Percentiles rank a stretch among this genome's conserved stretches.
These are phyloP conservation scores for Botryotinia narcissicola DNA, from an alignment of 2,329 filamentous ascomycete species.

Conservation along the genomic window DNA sequence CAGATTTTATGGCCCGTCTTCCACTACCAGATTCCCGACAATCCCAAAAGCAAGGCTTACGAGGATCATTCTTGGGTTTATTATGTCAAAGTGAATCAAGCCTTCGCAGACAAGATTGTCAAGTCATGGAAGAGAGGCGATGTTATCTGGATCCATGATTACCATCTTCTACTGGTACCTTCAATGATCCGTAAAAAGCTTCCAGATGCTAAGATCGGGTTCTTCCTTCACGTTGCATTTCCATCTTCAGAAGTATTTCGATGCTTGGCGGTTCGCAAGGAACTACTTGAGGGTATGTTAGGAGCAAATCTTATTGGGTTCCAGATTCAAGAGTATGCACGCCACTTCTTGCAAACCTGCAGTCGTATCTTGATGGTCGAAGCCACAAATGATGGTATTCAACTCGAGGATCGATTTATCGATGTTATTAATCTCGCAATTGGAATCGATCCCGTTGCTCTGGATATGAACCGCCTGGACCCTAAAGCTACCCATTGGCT, in stretches of 20 bases:
- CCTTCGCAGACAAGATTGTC: conserved; percentile 86
- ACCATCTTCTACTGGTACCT: conserved; percentile 86
- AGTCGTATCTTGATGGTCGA: conserved; percentile 88
- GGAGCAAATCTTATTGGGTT: conserved; percentile 92
- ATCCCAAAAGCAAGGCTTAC: conserved; percentile 97
- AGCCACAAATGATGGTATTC: conserved; percentile 81
- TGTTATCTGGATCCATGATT: conserved; percentile 93
- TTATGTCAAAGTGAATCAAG: conserved; percentile 89
- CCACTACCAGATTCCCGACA: conserved; percentile 96
- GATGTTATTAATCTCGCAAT: conserved; percentile 84
- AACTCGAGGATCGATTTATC: conserved; percentile 89
- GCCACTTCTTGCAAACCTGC: conserved; percentile 94
- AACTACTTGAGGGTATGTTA: conserved; percentile 87
- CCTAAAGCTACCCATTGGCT: conserved; percentile 77
- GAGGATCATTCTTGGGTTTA: conserved; percentile 96
- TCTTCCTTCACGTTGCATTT: conserved; percentile 94
- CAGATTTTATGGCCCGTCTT: conserved; percentile 97
- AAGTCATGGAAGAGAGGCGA: conserved; percentile 93
- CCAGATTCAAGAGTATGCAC: conserved; percentile 88
- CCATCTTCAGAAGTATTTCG: conserved; percentile 95
- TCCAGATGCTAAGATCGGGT: conserved; percentile 91
- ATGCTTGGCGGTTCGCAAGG: conserved; percentile 80
- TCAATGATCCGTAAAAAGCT: conserved; percentile 85
- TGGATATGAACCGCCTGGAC: conserved; percentile 68
- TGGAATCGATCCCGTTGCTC: conserved; percentile 80